phyloP scores from a whole-genome alignment of 177 flowering plant genomes.

The Telopea speciosissima region DNA sequence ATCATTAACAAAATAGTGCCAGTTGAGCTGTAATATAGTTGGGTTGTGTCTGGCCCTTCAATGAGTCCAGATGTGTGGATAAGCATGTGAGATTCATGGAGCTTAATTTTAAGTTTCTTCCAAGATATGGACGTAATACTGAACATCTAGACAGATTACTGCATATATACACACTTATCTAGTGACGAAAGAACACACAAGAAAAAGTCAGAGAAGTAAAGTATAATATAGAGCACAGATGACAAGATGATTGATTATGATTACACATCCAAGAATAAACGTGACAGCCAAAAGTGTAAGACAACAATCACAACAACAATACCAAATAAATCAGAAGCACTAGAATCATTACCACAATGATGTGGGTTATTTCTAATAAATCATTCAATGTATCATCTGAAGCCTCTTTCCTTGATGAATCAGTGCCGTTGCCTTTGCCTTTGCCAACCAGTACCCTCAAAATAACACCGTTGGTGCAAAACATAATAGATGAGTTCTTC shows the following conservation, averaged over 20 bases:
- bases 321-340: neutral
- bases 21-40: neutral
- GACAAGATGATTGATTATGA: neutral
- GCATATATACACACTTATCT: neutral
- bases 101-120: neutral
- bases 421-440: constrained; percentile 38
- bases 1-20: neutral
- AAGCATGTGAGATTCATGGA: neutral
- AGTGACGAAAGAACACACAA: neutral
- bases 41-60: neutral
- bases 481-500: constrained; percentile 70
- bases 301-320: neutral
- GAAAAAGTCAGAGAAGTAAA: neutral
- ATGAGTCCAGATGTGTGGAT: neutral
- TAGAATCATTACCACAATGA: constrained; percentile 70
- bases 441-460: constrained; percentile 62
- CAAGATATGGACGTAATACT: neutral
- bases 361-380: constrained; percentile 59
- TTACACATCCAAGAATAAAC: neutral
- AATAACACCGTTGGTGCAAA: constrained; percentile 92
- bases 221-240: no score
- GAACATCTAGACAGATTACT: neutral
- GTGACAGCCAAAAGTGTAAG: neutral
- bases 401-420: constrained; percentile 21
- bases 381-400: constrained; percentile 15